Percentiles rank a stretch among this genome's conserved stretches.
These are phyloP conservation scores for Heracleum sosnowskyi DNA, from an alignment of 129 eudicot genomes.

Conservation along the genomic window DNA sequence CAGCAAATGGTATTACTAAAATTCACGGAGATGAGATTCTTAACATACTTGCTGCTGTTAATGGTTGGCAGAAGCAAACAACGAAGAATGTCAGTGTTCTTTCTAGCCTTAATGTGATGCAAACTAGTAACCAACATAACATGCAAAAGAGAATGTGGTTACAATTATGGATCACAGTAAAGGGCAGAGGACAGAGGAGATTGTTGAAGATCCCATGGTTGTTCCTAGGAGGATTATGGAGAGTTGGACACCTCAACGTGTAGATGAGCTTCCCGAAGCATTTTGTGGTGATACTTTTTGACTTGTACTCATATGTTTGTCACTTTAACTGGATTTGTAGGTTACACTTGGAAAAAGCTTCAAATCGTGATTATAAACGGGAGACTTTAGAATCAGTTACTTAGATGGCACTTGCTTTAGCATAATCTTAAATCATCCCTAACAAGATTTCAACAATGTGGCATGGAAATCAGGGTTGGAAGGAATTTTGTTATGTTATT, in stretches of 20 bases:
- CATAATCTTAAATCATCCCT: neutral
- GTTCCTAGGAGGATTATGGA: conserved; percentile 92
- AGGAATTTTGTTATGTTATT: neutral
- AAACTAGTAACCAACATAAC: too few species aligned
- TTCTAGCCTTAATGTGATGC: too few species aligned
- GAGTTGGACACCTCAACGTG: conserved; percentile 79
- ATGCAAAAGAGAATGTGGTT: conserved; percentile 86
- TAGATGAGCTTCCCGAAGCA: conserved; percentile 91
- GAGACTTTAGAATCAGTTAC: neutral
- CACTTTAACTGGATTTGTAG: neutral
- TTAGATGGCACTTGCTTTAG: neutral
- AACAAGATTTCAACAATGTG: neutral
- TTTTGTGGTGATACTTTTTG: conserved; percentile 63
- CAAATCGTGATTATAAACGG: neutral
- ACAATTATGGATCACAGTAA: conserved; percentile 81
- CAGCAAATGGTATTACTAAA: too few species aligned
- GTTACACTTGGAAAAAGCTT: neutral
- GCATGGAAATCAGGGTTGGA: neutral
- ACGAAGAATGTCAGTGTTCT: too few species aligned
- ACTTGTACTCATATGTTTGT: neutral
- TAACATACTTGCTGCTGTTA: too few species aligned
- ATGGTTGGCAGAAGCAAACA: too few species aligned
- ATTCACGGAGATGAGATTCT: too few species aligned
- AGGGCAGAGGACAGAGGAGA: conserved; percentile 59
- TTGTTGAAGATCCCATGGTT: conserved; percentile 88